phyloP scores from a whole-genome alignment of 495 filamentous ascomycete genomes.

The Beverwykella pulmonaria region DNA sequence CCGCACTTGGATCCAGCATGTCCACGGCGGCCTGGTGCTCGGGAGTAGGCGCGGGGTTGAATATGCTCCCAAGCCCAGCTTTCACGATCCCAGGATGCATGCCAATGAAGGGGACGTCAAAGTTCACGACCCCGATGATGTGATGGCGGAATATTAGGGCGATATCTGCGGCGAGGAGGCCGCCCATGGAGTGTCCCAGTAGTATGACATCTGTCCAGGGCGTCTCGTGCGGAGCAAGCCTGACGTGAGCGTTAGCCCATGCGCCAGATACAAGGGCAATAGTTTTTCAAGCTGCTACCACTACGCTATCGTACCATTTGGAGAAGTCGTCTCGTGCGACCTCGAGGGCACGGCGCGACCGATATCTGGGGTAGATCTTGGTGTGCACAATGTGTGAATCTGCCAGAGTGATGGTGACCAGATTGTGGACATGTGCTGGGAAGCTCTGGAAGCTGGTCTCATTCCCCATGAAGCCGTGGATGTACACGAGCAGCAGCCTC shows the following conservation, averaged over 20 bases:
- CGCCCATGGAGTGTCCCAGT: conserved; percentile 89
- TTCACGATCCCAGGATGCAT: conserved; percentile 86
- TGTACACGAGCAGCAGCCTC: conserved; percentile 76
- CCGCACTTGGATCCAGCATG: conserved; percentile 23
- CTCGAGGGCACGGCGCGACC: conserved; percentile 73
- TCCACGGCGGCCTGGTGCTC: conserved; percentile 5
- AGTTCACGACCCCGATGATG: conserved; percentile 79
- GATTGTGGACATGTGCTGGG: conserved; percentile 81
- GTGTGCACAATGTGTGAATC: conserved; percentile 82
- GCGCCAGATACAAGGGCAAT: background rate
- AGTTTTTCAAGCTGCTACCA: background rate
- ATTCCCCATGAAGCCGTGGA: conserved; percentile 93
- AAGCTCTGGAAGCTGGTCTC: conserved; percentile 87
- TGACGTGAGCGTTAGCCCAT: conserved; percentile 40
- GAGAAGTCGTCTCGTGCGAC: conserved; percentile 81
- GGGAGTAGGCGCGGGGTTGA: conserved; percentile 55
- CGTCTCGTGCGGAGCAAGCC: conserved; percentile 76
- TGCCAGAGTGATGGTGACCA: conserved; percentile 66
- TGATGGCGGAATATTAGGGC: conserved; percentile 73
- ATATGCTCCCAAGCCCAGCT: conserved; percentile 76
- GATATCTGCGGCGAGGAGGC: conserved; percentile 79
- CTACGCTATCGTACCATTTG: conserved; percentile 59
- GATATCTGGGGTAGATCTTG: conserved; percentile 90
- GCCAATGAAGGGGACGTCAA: conserved; percentile 85
- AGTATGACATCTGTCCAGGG: conserved; percentile 76